Evolutionary conservation across 192 early-diverging fungal species (phyloP).

Genomic region (Podila epicladia): DNA sequence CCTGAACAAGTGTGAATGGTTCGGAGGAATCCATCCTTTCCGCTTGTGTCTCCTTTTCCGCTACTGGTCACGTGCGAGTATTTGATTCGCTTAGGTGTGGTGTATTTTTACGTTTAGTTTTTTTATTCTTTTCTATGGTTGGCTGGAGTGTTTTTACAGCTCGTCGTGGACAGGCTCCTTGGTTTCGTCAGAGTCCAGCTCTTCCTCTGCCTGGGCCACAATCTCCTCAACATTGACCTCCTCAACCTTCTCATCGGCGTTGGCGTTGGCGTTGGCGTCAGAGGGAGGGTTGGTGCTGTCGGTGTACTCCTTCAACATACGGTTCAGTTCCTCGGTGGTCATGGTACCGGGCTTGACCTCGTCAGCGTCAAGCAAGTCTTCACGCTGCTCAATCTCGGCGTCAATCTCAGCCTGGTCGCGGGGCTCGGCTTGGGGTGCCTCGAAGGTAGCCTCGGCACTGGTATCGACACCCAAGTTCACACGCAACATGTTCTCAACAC

Average conservation of each 20-base stretch:
- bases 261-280: background rate
- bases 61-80: too few species aligned
- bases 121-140: background rate
- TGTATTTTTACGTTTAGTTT: too few species aligned
- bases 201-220: conserved; percentile 40
- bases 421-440: conserved; percentile 40
- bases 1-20: too few species aligned
- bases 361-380: conserved; percentile 38
- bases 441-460: conserved; percentile 51
- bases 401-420: conserved; percentile 43
- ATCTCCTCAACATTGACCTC: conserved; percentile 51
- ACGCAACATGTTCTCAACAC: conserved; percentile 64
- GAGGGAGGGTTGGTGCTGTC: conserved; percentile 45
- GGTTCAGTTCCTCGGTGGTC: conserved; percentile 43
- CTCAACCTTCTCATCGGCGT: conserved; percentile 10
- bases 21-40: too few species aligned
- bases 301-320: conserved; percentile 43
- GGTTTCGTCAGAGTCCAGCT: conserved; percentile 39
- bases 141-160: conserved; percentile 20
- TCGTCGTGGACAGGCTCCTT: conserved; percentile 49
- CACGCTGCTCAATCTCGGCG: conserved; percentile 40
- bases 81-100: too few species aligned
- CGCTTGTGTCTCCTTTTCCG: too few species aligned
- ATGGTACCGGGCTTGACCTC: conserved; percentile 31
- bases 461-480: conserved; percentile 59